Percentiles rank a stretch among this genome's conserved stretches.
Conservation (phyloP, 1,284 basidiomycete genomes). For the Tremellales sp. region DNA sequence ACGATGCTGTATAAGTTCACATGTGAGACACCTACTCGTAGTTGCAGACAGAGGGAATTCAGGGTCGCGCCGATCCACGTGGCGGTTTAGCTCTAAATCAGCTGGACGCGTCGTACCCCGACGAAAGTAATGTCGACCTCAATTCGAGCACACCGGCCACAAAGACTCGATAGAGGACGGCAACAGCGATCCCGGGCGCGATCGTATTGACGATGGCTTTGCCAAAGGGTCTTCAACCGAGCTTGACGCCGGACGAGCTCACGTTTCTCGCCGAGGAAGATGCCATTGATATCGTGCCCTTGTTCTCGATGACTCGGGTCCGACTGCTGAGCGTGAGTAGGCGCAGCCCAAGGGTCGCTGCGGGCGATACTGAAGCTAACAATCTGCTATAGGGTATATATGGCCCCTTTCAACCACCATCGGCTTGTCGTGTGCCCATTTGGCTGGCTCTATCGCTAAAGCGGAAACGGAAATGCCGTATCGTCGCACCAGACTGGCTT, state of each 20-base stretch:
- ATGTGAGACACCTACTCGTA: no score
- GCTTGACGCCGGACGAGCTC: slow-evolving; percentile 60
- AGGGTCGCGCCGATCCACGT: no score
- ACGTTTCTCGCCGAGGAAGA: slow-evolving; percentile 81
- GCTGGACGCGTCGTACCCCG: background rate
- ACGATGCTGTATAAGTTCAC: no score
- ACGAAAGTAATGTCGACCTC: background rate
- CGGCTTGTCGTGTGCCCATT: slow-evolving; percentile 74
- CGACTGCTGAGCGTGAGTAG: slow-evolving; percentile 73
- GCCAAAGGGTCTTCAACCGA: slow-evolving; percentile 45
- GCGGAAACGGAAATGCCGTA: slow-evolving; percentile 86
- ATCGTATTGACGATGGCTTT: slow-evolving; percentile 50
- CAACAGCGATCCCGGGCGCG: background rate
- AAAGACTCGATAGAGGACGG: background rate
- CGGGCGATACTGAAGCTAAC: slow-evolving; percentile 2
- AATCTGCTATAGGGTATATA: slow-evolving; percentile 82
- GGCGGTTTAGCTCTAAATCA: no score
- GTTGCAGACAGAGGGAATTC: no score
- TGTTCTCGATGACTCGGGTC: slow-evolving; percentile 80
- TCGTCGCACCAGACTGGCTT: slow-evolving; percentile 86
- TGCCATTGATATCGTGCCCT: slow-evolving; percentile 72
- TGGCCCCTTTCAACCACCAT: slow-evolving; percentile 86
- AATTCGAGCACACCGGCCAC: background rate
- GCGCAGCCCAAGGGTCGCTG: background rate
- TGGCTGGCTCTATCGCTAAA: slow-evolving; percentile 96